Evolutionary conservation across 371 early-diverging fungal genomes (phyloP).

Genomic region (Mucor piriformis): DNA sequence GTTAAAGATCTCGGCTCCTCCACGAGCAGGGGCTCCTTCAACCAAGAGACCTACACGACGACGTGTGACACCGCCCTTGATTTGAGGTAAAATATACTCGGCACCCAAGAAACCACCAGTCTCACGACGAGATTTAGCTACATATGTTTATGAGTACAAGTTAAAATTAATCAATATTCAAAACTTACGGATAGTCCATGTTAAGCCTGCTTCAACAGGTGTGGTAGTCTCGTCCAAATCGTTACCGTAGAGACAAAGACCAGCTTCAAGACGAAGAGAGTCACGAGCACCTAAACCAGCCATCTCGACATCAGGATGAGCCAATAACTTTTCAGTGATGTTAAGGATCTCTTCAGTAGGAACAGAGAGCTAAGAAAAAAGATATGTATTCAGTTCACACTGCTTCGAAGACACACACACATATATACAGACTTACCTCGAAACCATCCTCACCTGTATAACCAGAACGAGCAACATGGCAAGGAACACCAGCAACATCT

Average conservation of each 20-base stretch:
- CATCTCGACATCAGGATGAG: conserved; percentile 79
- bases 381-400: background rate
- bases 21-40: conserved; percentile 95
- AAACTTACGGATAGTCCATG: conserved; percentile 90
- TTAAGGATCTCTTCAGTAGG: conserved; percentile 67
- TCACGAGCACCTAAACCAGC: conserved; percentile 97
- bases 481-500: conserved; percentile 77
- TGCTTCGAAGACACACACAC: background rate
- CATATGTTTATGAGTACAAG: background rate
- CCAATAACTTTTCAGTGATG: conserved; percentile 74
- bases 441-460: conserved; percentile 99
- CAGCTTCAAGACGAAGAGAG: conserved; percentile 94
- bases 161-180: background rate
- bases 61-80: conserved; percentile 79
- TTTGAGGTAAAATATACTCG: conserved; percentile 81
- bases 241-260: conserved; percentile 95
- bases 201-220: conserved; percentile 92
- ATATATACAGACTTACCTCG: conserved; percentile 62
- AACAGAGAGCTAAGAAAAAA: conserved; percentile 73
- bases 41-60: conserved; percentile 91
- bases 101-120: conserved; percentile 97
- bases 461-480: conserved; percentile 93
- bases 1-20: conserved; percentile 74
- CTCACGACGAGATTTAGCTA: conserved; percentile 83
- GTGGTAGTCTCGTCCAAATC: conserved; percentile 92